Conservation (phyloP, 1,284 basidiomycete species). For the Sporisorium iseilematis-ciliati region DNA sequence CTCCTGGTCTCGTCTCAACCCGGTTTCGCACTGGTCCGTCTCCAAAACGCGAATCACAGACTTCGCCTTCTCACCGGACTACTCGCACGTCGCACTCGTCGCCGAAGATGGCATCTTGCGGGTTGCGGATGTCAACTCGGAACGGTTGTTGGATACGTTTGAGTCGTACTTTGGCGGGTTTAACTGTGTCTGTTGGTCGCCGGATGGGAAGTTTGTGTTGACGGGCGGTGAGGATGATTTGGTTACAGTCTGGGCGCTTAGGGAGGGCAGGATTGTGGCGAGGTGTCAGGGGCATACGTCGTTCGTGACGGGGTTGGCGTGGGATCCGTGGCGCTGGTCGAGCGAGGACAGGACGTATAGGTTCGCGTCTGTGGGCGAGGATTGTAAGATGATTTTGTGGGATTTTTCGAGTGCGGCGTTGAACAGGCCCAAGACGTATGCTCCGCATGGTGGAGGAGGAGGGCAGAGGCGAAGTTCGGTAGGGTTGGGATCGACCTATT, state of each 20-base stretch:
- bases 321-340: conserved; percentile 80
- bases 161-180: conserved; percentile 71
- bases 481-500: conserved; percentile 47
- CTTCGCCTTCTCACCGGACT: conserved; percentile 64
- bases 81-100: conserved; percentile 54
- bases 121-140: conserved; percentile 59
- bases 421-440: conserved; percentile 51
- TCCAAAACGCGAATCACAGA: conserved; percentile 53
- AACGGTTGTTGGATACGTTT: conserved; percentile 56
- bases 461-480: conserved; percentile 26
- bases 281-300: conserved; percentile 96
- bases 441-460: conserved; percentile 14
- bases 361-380: conserved; percentile 65
- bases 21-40: conserved; percentile 62
- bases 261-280: conserved; percentile 78
- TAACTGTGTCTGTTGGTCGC: conserved; percentile 91
- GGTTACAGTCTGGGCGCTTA: conserved; percentile 74
- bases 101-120: conserved; percentile 62
- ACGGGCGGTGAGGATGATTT: conserved; percentile 93
- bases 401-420: conserved; percentile 62
- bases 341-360: conserved; percentile 71
- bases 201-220: conserved; percentile 90
- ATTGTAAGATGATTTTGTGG: conserved; percentile 64
- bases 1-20: conserved; percentile 54
- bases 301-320: conserved; percentile 88